Conservation (phyloP, 192 early-diverging fungal genomes). For the Martensiomyces pterosporus region DNA sequence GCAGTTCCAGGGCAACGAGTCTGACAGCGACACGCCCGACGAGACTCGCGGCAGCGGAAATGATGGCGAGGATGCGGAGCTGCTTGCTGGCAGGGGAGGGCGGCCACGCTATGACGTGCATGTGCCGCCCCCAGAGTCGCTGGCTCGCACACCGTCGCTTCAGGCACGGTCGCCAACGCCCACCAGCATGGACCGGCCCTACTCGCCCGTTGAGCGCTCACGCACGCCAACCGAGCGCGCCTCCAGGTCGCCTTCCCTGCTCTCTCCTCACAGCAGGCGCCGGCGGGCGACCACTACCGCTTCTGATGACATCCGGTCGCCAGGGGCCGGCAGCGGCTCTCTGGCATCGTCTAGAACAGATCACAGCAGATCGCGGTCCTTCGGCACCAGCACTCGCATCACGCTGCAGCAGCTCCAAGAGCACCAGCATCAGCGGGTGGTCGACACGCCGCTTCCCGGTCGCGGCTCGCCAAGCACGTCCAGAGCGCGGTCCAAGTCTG, state of each 20-base stretch:
- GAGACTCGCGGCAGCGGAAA: background rate
- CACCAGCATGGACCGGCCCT: slow-evolving; percentile 12
- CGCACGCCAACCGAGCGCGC: slow-evolving; percentile 8
- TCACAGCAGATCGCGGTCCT: slow-evolving; percentile 43
- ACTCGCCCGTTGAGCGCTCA: too few species aligned
- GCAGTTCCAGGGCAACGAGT: background rate
- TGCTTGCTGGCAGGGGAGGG: background rate
- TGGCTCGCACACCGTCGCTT: slow-evolving; percentile 45
- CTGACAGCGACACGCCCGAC: slow-evolving; percentile 1
- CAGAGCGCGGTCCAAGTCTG: background rate
- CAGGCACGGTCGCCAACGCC: slow-evolving; percentile 35
- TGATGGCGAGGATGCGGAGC: background rate
- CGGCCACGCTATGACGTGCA: slow-evolving; percentile 33
- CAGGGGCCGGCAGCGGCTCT: background rate
- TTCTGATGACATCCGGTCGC: background rate
- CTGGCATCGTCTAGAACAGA: slow-evolving; percentile 2
- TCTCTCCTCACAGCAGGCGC: slow-evolving; percentile 14
- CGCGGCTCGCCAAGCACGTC: too few species aligned
- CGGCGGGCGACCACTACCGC: slow-evolving; percentile 22
- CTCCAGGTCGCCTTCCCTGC: slow-evolving; percentile 1
- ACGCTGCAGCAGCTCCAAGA: slow-evolving; percentile 36
- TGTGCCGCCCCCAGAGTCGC: slow-evolving; percentile 37
- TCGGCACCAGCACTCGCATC: slow-evolving; percentile 25
- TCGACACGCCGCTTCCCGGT: too few species aligned
- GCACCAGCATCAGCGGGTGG: slow-evolving; percentile 9